These are phyloP conservation scores for Dioscorea alata DNA, from an alignment of 106 monocot genomes.

Conservation along the genomic window DNA sequence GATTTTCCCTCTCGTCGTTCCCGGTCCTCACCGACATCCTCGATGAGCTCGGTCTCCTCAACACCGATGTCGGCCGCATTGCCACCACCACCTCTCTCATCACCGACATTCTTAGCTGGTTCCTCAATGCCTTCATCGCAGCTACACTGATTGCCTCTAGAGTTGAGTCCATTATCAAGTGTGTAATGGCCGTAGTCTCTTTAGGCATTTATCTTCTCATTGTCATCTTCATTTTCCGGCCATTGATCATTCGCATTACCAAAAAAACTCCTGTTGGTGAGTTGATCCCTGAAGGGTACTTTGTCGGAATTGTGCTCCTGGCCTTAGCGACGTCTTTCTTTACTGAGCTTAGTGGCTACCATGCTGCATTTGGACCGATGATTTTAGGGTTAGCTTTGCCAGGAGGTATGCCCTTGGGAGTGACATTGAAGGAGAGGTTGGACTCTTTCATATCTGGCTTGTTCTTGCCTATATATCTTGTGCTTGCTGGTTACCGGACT, in stretches of 20 bases:
- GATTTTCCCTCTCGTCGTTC: slow-evolving; percentile 43
- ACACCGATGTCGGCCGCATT: slow-evolving; percentile 42
- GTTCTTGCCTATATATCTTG: slow-evolving; percentile 44
- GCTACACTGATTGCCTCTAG: neutral
- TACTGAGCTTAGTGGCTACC: slow-evolving; percentile 29
- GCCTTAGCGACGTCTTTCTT: neutral
- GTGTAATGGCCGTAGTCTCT: neutral
- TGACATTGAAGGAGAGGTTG: slow-evolving; percentile 48
- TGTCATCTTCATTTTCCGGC: slow-evolving; percentile 6
- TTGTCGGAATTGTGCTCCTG: slow-evolving; percentile 11
- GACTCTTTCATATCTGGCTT: slow-evolving; percentile 30
- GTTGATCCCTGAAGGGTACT: slow-evolving; percentile 7
- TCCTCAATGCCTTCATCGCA: neutral
- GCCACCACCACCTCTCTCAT: slow-evolving; percentile 44
- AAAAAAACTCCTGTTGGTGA: slow-evolving; percentile 10
- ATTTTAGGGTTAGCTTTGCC: slow-evolving; percentile 60
- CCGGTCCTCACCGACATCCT: slow-evolving; percentile 31
- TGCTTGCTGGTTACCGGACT: slow-evolving; percentile 31
- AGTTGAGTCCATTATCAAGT: neutral
- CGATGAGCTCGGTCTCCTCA: slow-evolving; percentile 46
- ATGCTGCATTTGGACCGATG: slow-evolving; percentile 31
- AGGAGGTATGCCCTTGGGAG: slow-evolving; percentile 71
- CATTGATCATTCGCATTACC: neutral
- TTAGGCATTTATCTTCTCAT: neutral
- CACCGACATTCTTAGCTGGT: slow-evolving; percentile 28